phyloP scores from a whole-genome alignment of 2,329 filamentous ascomycete genomes.

The Aspergillus spinulosporus region DNA sequence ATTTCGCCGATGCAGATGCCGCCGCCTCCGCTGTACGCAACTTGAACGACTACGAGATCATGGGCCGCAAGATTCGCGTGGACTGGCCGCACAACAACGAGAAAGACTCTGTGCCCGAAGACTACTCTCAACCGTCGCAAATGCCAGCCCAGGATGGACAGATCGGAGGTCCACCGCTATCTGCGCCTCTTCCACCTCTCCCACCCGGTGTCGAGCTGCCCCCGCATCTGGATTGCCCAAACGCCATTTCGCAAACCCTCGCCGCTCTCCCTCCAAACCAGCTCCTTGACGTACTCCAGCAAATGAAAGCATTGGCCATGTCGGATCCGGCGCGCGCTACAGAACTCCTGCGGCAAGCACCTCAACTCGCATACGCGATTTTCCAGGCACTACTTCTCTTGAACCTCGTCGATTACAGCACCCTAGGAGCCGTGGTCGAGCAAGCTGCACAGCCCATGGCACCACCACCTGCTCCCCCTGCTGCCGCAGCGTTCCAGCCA shows the following conservation, averaged over 20 bases:
- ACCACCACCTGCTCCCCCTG: slow-evolving; percentile 31
- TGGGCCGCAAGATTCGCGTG: slow-evolving; percentile 89
- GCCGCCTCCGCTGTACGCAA: slow-evolving; percentile 94
- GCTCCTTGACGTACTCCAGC: slow-evolving; percentile 86
- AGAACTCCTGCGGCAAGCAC: slow-evolving; percentile 82
- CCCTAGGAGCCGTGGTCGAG: slow-evolving; percentile 79
- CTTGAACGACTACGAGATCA: slow-evolving; percentile 90
- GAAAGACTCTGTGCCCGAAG: slow-evolving; percentile 61
- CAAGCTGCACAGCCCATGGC: slow-evolving; percentile 49
- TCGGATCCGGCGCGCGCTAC: slow-evolving; percentile 79
- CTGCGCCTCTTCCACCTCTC: slow-evolving; percentile 69
- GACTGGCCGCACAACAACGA: slow-evolving; percentile 94
- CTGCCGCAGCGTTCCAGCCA: slow-evolving; percentile 39
- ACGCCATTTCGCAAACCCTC: slow-evolving; percentile 89
- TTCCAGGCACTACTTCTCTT: slow-evolving; percentile 93
- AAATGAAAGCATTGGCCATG: slow-evolving; percentile 89
- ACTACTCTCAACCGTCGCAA: slow-evolving; percentile 49
- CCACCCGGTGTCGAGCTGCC: slow-evolving; percentile 83
- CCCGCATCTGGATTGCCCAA: slow-evolving; percentile 77
- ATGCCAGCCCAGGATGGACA: slow-evolving; percentile 39
- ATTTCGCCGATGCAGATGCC: slow-evolving; percentile 89
- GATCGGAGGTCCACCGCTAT: slow-evolving; percentile 44
- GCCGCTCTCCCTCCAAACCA: slow-evolving; percentile 82
- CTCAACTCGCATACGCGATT: slow-evolving; percentile 89
- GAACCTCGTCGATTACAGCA: slow-evolving; percentile 82